phyloP scores from a whole-genome alignment of 2,329 filamentous ascomycete genomes.

The Fusarium piperis region DNA sequence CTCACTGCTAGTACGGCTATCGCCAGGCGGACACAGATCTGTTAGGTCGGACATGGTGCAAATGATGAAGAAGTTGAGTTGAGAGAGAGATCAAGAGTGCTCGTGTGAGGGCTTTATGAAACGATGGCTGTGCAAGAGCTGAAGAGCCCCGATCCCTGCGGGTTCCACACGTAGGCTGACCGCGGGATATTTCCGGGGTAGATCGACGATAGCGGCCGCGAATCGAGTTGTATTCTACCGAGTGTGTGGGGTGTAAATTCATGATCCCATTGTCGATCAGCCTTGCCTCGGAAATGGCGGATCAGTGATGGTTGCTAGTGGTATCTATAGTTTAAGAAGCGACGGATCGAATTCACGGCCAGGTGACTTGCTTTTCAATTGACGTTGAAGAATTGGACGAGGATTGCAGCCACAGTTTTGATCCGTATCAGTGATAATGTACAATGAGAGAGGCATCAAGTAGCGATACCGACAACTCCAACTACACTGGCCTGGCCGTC shows the following conservation, averaged over 20 bases:
- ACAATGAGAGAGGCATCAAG: background rate
- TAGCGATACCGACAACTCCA: background rate
- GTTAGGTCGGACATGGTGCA: accelerated
- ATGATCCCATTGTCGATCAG: background rate
- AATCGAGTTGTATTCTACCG: background rate
- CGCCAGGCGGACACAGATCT: background rate
- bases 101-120: background rate
- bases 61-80: background rate
- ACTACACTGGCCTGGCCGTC: background rate
- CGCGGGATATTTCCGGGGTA: background rate
- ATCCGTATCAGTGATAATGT: background rate
- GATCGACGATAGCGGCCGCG: background rate
- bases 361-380: background rate
- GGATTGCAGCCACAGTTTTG: background rate
- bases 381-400: background rate
- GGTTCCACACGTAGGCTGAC: background rate
- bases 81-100: background rate
- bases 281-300: background rate
- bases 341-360: background rate
- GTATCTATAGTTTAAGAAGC: background rate
- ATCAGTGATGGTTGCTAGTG: background rate
- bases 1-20: background rate
- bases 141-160: background rate
- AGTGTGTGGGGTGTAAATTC: background rate
- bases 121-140: background rate